Conservation (phyloP, 192 early-diverging fungal genomes). For the Backusella circina region DNA sequence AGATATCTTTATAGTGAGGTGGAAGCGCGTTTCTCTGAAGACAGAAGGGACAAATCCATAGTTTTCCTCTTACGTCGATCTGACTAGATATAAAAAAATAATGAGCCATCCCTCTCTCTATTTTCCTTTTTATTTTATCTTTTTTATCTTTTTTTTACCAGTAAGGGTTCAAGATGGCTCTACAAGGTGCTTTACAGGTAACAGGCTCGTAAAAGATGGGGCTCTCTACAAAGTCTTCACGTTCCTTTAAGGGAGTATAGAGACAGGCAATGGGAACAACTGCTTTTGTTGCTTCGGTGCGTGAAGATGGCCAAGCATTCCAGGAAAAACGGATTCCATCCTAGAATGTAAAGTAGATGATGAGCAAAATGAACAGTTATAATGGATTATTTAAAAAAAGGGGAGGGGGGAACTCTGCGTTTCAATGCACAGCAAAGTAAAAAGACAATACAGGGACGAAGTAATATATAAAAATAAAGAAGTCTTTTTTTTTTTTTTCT, state of each 20-base stretch:
- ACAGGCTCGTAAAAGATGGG: constrained; percentile 96
- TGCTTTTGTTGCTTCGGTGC: constrained; percentile 87
- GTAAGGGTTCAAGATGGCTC: constrained; percentile 96
- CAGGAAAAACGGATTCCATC: constrained; percentile 96
- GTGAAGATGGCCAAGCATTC: constrained; percentile 95
- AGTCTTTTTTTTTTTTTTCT: not conserved
- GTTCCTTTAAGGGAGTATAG: constrained; percentile 94
- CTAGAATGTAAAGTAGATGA: constrained; percentile 8
- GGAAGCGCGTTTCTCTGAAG: constrained; percentile 95
- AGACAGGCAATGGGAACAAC: constrained; percentile 94
- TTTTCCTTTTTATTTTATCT: not conserved
- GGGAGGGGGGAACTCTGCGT: not conserved
- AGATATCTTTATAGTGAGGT: constrained; percentile 96
- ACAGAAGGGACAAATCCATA: constrained; percentile 99
- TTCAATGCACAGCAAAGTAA: not conserved
- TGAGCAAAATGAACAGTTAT: not conserved
- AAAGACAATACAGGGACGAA: not conserved
- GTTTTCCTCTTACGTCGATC: constrained; percentile 91
- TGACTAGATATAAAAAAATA: constrained; percentile 76
- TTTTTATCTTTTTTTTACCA: constrained; percentile 56
- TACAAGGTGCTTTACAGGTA: constrained; percentile 91
- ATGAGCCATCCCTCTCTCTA: no score
- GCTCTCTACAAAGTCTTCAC: constrained; percentile 63
- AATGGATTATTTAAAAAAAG: not conserved
- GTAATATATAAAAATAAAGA: not conserved